phyloP scores from a whole-genome alignment of 2,329 filamentous ascomycete species.

The Colletotrichum lini region DNA sequence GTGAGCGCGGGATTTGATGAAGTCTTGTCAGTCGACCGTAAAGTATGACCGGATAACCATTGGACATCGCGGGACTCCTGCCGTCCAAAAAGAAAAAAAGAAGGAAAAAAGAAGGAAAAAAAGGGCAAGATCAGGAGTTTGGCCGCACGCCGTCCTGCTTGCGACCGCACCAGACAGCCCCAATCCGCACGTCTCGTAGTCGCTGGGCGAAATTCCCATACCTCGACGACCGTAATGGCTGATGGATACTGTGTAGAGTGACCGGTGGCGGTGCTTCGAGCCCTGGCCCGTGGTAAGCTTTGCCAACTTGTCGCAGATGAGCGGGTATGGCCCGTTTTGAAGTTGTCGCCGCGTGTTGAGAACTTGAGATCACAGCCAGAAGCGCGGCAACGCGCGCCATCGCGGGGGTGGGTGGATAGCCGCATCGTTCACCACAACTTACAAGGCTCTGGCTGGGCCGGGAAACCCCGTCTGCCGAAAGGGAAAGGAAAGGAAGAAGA shows the following conservation, averaged over 20 bases:
- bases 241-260: not conserved
- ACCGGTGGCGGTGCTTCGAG: constrained; percentile 12
- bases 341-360: constrained; percentile 22
- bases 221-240: not conserved
- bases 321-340: constrained; percentile 16
- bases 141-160: not conserved
- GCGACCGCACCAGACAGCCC: not conserved
- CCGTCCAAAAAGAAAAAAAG: constrained; percentile 9
- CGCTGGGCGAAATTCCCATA: not conserved
- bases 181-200: not conserved
- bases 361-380: constrained; percentile 7
- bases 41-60: not conserved
- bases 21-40: not conserved
- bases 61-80: not conserved
- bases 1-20: not conserved
- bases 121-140: not conserved
- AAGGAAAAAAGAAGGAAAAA: too few relatives aligned
- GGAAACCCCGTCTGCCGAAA: constrained; percentile 7
- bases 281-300: constrained; percentile 17
- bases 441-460: constrained; percentile 7
- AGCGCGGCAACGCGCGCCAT: not conserved
- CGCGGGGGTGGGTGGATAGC: constrained; percentile 20
- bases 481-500: not conserved
- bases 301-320: constrained; percentile 16
- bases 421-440: constrained; percentile 18